Base-by-base conservation (phyloP, 1,284 basidiomycete species). In the Ganoderma meredithae region DNA sequence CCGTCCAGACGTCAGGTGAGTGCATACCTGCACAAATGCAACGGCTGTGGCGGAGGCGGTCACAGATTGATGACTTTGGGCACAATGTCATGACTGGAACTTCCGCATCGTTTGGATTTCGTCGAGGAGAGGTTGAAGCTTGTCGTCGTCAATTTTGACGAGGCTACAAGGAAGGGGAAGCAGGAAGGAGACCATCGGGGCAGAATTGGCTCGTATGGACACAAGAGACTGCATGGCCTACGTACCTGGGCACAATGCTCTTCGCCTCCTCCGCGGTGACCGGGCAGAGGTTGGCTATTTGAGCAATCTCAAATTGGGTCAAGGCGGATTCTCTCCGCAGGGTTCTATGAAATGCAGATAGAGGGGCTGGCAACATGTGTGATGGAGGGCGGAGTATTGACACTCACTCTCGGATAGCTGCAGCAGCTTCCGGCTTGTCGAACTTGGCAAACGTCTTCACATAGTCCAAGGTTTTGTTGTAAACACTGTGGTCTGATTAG, bases 371-470 rank as follows among this genome's bases (percentile, higher is more conserved):
- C 3, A 25, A n/a, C 25, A 31, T 19, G 31, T 9, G 27, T 8
- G 36, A 25, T n/a, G 17, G 7, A 17, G 25, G 27, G 33, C 8
- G 25, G 31, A 22, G 12, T 9, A 9, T 10, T 9, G 10, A 12
- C 12, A 84, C 91, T 72, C 76, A 96, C 95, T 95, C 92, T 87
- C 95, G 92, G 68, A 96, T 95, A 63, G 94, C 93, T 75, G 91
- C 90, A 9, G 94, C 93, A 31, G 94, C 92, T 76, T 96, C 95
- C 10, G 92, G 91, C 39, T 93, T 94, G 73, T 91, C 93, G 81
- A 96, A 96, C 79, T 96, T 94, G 5, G 94, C 88, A 78, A 97
- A 97, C 10, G 91, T 94, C 77, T 93, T 93, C 71, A 97, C 95
- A 77, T 97, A 97, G 73, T 96, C 95, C 60, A 94, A 83, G 0